phyloP scores from a whole-genome alignment of 768 basidiomycete species.

The Mycena polygramma region DNA sequence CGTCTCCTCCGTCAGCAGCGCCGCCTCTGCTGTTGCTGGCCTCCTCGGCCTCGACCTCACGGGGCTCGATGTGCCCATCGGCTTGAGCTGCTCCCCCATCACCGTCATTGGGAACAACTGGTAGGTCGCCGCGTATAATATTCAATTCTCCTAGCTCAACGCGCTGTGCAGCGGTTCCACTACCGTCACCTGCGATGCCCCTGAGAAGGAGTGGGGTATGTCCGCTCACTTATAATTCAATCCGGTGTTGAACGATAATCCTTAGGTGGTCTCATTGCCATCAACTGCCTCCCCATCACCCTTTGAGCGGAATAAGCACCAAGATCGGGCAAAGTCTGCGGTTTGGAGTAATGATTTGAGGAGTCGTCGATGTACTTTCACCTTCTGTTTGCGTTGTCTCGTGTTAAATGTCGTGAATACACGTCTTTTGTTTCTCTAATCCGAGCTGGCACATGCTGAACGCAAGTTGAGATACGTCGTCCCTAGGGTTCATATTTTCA shows the following conservation, averaged over 20 bases:
- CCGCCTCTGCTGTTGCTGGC: neutral
- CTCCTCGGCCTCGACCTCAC: constrained; percentile 5
- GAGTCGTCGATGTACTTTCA: neutral
- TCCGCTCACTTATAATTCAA: no score
- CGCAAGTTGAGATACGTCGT: no score
- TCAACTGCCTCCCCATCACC: constrained; percentile 21
- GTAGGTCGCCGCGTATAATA: neutral
- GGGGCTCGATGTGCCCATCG: constrained; percentile 6
- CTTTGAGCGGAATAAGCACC: neutral
- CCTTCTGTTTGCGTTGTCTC: neutral
- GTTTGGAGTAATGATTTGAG: no score
- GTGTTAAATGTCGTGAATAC: constrained; percentile 11
- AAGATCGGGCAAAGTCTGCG: neutral
- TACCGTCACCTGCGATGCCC: constrained; percentile 12
- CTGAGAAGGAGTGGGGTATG: constrained; percentile 1
- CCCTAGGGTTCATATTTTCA: no score
- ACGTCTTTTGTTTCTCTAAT: no score
- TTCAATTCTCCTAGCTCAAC: neutral
- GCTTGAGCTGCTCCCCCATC: constrained; percentile 22
- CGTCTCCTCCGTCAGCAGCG: neutral
- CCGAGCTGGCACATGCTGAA: no score
- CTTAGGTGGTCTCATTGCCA: constrained; percentile 13
- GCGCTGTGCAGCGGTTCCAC: neutral
- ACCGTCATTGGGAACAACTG: constrained; percentile 21
- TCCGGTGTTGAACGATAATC: neutral